Evolutionary conservation across 306 rosid species (phyloP).

Genomic region (Pterocarpus macrocarpus): DNA sequence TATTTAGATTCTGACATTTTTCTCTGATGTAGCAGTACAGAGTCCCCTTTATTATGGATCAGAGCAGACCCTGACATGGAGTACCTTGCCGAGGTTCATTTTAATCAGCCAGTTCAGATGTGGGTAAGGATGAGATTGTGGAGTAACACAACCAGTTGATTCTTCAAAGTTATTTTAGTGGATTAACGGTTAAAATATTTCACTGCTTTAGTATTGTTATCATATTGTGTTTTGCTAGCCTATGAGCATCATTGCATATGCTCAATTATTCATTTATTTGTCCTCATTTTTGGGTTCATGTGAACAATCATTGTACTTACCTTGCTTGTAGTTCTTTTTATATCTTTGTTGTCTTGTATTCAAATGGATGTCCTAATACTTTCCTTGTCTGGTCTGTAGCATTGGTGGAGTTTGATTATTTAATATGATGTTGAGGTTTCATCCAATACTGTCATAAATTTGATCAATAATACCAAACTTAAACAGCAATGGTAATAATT

Average conservation of each 20-base stretch:
- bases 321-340: conserved; percentile 9
- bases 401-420: conserved; percentile 14
- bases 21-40: conserved; percentile 64
- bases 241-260: conserved; percentile 15
- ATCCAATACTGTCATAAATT: background rate
- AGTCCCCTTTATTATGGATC: conserved; percentile 94
- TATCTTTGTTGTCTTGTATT: conserved; percentile 16
- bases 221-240: conserved; percentile 15
- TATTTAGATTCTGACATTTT: conserved; percentile 32
- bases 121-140: conserved; percentile 79
- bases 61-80: conserved; percentile 99
- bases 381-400: background rate
- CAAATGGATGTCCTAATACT: background rate
- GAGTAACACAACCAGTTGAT: conserved; percentile 26
- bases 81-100: conserved; percentile 91
- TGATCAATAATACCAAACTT: conserved; percentile 15
- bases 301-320: background rate
- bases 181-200: background rate
- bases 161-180: conserved; percentile 13
- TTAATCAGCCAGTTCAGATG: conserved; percentile 98
- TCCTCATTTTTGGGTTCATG: conserved; percentile 23
- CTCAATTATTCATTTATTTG: no score
- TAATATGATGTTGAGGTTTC: conserved; percentile 18
- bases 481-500: background rate
- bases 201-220: background rate